Evolutionary conservation across 192 early-diverging fungal species (phyloP).

Genomic region (Coemansia sp.): DNA sequence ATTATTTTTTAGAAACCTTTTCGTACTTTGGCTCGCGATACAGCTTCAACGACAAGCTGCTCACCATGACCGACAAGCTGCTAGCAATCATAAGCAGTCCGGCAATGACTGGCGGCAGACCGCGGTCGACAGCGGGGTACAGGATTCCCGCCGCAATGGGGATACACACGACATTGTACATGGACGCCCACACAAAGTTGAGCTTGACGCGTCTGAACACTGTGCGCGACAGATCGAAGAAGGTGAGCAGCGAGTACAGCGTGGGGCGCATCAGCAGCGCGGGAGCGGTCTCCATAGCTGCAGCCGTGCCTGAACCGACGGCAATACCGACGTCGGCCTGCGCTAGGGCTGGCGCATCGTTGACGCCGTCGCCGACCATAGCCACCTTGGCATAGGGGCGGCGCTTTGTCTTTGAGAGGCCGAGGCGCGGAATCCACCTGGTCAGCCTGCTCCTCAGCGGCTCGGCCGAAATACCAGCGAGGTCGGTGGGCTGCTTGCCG

Average conservation of each 20-base stretch:
- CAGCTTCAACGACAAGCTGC: constrained; percentile 68
- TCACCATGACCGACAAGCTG: constrained; percentile 79
- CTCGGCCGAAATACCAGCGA: background rate
- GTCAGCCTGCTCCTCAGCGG: background rate
- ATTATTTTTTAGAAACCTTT: background rate
- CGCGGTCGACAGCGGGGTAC: constrained; percentile 59
- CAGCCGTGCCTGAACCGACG: constrained; percentile 83
- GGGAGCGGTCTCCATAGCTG: constrained; percentile 87
- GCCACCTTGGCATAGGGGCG: constrained; percentile 62
- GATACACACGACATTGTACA: constrained; percentile 84
- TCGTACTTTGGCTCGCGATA: constrained; percentile 50
- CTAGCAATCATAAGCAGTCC: constrained; percentile 89
- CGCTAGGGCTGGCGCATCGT: constrained; percentile 88
- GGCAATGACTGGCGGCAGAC: constrained; percentile 74
- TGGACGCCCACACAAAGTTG: constrained; percentile 88
- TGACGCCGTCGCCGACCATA: constrained; percentile 96
- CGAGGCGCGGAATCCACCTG: background rate
- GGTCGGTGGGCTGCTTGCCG: background rate
- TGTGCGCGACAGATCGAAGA: constrained; percentile 72
- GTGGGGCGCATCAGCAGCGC: constrained; percentile 79
- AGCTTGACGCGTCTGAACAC: constrained; percentile 76
- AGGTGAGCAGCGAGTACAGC: constrained; percentile 72
- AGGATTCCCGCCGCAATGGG: constrained; percentile 88
- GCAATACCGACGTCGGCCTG: constrained; percentile 90
- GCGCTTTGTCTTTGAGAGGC: background rate